Percentiles rank a stretch among this genome's conserved stretches.
phyloP scores from a whole-genome alignment of 2,329 filamentous ascomycete species.

The Huntiella bhutanensis region DNA sequence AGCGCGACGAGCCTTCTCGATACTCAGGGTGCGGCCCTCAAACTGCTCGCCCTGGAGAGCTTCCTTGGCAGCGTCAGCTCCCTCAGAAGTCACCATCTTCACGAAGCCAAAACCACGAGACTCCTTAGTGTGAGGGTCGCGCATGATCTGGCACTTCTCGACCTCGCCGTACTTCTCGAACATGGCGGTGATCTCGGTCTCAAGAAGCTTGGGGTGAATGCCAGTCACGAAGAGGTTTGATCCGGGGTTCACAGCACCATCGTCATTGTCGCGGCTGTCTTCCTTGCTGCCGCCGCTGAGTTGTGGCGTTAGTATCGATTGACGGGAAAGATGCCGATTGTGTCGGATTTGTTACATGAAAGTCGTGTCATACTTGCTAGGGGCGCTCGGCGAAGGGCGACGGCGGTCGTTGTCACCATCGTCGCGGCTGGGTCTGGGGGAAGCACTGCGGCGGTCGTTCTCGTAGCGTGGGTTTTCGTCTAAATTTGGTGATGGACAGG shows the following conservation, averaged over 20 bases:
- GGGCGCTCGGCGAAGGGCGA: slow-evolving; percentile 38
- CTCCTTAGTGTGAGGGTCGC: slow-evolving; percentile 94
- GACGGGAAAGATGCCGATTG: not conserved
- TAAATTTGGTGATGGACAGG: slow-evolving; percentile 16
- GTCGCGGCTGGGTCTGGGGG: slow-evolving; percentile 40
- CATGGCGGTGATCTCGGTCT: slow-evolving; percentile 78
- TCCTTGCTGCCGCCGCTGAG: slow-evolving; percentile 29
- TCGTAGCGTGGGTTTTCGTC: slow-evolving; percentile 49
- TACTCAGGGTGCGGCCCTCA: slow-evolving; percentile 88
- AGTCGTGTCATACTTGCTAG: slow-evolving; percentile 34
- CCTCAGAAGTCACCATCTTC: slow-evolving; percentile 90
- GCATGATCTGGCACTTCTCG: slow-evolving; percentile 99
- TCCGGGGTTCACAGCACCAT: slow-evolving; percentile 73
- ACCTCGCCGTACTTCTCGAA: slow-evolving; percentile 99
- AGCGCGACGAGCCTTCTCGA: slow-evolving; percentile 93
- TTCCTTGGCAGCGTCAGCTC: slow-evolving; percentile 93
- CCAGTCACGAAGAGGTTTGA: slow-evolving; percentile 98
- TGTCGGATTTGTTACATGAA: not conserved
- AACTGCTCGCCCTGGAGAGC: slow-evolving; percentile 87
- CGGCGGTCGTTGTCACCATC: slow-evolving; percentile 40
- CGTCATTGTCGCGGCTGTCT: slow-evolving; percentile 38
- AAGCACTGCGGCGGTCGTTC: slow-evolving; percentile 46
- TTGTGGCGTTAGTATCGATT: slow-evolving; percentile 3
- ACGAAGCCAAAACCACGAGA: slow-evolving; percentile 98
- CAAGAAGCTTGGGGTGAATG: slow-evolving; percentile 80